These are phyloP conservation scores for Dictyostelium firmibasis DNA, from an alignment of 78 protist genomes.

Conservation along the genomic window DNA sequence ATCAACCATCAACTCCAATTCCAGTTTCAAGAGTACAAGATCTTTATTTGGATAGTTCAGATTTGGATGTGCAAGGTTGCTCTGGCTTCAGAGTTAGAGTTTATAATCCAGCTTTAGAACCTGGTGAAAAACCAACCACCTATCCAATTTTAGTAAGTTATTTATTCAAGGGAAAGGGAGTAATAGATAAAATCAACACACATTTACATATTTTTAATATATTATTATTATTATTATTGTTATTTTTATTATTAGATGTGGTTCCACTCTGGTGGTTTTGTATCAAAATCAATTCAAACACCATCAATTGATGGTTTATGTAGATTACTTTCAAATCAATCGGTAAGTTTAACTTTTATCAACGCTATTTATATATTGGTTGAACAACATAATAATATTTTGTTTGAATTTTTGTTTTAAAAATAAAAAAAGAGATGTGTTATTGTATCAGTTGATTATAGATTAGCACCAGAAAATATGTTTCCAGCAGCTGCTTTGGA, in stretches of 20 bases:
- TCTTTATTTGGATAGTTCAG: slow-evolving; percentile 31
- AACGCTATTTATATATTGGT: too few species aligned
- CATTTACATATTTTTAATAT: too few species aligned
- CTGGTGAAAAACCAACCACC: slow-evolving; percentile 28
- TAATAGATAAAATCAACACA: too few species aligned
- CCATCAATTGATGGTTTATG: slow-evolving; percentile 75
- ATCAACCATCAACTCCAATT: slow-evolving; percentile 28
- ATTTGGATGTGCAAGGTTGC: slow-evolving; percentile 72
- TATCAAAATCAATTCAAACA: slow-evolving; percentile 59
- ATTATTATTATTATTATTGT: not conserved
- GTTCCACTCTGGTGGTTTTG: slow-evolving; percentile 79
- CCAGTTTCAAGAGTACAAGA: slow-evolving; percentile 76
- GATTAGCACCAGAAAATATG: slow-evolving; percentile 71
- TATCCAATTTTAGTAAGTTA: slow-evolving; percentile 32
- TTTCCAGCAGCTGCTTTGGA: slow-evolving; percentile 75
- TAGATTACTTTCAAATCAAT: slow-evolving; percentile 57
- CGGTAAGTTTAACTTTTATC: slow-evolving; percentile 16
- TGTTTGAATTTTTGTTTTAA: not conserved
- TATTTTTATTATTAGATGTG: slow-evolving; percentile 16
- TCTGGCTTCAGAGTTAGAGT: slow-evolving; percentile 66
- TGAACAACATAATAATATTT: not conserved
- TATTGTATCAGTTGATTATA: slow-evolving; percentile 68
- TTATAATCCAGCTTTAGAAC: slow-evolving; percentile 66
- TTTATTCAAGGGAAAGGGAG: too few species aligned
- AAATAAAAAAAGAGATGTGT: slow-evolving; percentile 61